Evolutionary conservation across 129 eudicot species (phyloP).

Genomic region (Tanacetum coccineum): DNA sequence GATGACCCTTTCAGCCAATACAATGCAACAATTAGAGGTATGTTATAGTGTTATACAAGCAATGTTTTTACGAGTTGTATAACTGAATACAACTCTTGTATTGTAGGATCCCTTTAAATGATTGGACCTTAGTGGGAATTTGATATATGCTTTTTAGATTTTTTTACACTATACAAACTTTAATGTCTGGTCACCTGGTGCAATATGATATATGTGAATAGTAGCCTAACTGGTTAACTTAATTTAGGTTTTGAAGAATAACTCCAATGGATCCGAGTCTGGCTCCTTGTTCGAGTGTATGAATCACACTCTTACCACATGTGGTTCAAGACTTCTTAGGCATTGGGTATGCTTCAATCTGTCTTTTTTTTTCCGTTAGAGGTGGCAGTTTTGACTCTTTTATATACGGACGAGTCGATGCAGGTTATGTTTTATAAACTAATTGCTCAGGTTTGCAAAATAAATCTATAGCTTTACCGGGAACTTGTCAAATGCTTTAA

Average conservation of each 20-base stretch:
- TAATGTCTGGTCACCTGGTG: background rate
- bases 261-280: slow-evolving; percentile 63
- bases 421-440: no score
- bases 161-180: background rate
- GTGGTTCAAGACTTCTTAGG: slow-evolving; percentile 84
- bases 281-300: slow-evolving; percentile 75
- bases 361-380: background rate
- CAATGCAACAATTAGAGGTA: slow-evolving; percentile 91
- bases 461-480: no score
- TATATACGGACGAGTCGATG: background rate
- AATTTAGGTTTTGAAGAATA: slow-evolving; percentile 70
- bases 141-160: background rate
- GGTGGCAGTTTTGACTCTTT: background rate
- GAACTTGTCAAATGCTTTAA: no score
- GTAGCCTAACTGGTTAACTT: slow-evolving; percentile 4
- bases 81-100: no score
- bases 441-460: no score
- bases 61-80: background rate
- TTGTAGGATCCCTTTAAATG: background rate
- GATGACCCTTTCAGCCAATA: slow-evolving; percentile 86
- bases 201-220: slow-evolving; percentile 1
- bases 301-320: slow-evolving; percentile 72
- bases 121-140: background rate
- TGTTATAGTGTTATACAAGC: background rate
- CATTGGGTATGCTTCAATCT: slow-evolving; percentile 66